Conservation (phyloP, 2,329 filamentous ascomycete genomes). For the Hypoxylon sp. region DNA sequence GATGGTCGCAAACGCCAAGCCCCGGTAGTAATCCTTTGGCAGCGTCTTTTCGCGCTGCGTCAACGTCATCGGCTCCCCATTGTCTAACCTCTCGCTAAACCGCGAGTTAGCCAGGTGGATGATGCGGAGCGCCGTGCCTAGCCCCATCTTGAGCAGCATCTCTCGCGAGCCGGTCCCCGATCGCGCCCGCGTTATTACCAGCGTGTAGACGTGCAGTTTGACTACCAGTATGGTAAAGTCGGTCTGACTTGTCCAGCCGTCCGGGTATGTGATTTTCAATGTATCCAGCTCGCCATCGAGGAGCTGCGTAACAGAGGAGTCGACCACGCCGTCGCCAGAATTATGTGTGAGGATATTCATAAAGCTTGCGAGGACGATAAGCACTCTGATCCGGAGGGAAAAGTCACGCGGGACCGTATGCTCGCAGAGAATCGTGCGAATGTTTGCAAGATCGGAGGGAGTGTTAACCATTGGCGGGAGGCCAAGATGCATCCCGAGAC, state of each 20-base stretch:
- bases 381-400: conserved; percentile 44
- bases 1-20: conserved; percentile 48
- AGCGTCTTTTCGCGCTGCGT: conserved; percentile 38
- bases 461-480: conserved; percentile 46
- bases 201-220: conserved; percentile 48
- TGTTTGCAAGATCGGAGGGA: conserved; percentile 45
- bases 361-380: conserved; percentile 46
- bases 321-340: conserved; percentile 44
- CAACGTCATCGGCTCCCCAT: conserved; percentile 26
- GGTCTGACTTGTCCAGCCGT: conserved; percentile 44
- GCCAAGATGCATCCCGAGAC: conserved; percentile 49
- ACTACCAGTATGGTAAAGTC: conserved; percentile 45
- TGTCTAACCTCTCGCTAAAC: conserved; percentile 33
- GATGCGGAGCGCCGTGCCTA: conserved; percentile 47
- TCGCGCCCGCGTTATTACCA: conserved; percentile 44
- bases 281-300: conserved; percentile 48
- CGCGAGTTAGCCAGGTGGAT: conserved; percentile 45
- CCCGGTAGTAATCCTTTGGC: conserved; percentile 47
- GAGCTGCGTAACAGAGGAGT: conserved; percentile 48
- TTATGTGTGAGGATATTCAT: conserved; percentile 45
- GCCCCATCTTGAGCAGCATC: conserved; percentile 45
- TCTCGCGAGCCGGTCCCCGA: conserved; percentile 39
- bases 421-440: conserved; percentile 42
- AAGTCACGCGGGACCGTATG: conserved; percentile 44
- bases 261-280: conserved; percentile 41